Conservation (phyloP, 768 basidiomycete species). For the Panellus pusillus region DNA sequence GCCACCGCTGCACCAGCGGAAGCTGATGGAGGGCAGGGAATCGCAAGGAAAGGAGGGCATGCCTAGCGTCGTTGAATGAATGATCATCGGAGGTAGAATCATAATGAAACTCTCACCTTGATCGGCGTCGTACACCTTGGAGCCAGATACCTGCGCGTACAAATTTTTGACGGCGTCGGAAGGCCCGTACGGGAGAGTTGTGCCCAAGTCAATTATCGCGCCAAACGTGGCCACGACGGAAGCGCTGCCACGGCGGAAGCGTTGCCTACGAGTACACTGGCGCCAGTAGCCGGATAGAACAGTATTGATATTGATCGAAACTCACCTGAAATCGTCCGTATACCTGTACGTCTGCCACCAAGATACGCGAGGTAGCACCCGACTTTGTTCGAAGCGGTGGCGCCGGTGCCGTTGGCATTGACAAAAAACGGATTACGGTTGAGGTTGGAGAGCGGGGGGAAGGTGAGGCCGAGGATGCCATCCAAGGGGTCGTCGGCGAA, state of each 20-base stretch:
- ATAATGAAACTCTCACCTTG: neutral
- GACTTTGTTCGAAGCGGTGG: conserved; percentile 36
- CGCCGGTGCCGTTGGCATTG: conserved; percentile 36
- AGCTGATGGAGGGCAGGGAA: conserved; percentile 26
- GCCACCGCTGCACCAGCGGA: conserved; percentile 42
- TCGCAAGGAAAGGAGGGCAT: conserved; percentile 25
- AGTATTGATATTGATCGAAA: too few species aligned
- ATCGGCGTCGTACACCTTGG: conserved; percentile 5
- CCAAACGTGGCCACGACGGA: neutral
- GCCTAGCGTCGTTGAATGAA: neutral
- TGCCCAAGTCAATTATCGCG: conserved; percentile 22
- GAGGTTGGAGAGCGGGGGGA: conserved; percentile 34
- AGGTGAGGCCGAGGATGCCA: conserved; percentile 40
- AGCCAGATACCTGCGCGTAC: conserved; percentile 7
- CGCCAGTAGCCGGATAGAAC: too few species aligned
- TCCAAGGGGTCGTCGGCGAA: conserved; percentile 27
- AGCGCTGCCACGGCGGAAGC: conserved; percentile 4
- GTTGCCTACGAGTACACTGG: too few species aligned
- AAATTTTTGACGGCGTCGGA: neutral
- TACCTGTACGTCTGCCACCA: conserved; percentile 49
- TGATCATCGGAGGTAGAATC: neutral
- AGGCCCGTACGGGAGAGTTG: conserved; percentile 11
- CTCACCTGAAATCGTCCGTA: too few species aligned
- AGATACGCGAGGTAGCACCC: conserved; percentile 48
- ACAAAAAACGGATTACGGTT: conserved; percentile 39